Evolutionary conservation across 2,329 filamentous ascomycete species (phyloP).

Genomic region (Aspergillus tanneri): DNA sequence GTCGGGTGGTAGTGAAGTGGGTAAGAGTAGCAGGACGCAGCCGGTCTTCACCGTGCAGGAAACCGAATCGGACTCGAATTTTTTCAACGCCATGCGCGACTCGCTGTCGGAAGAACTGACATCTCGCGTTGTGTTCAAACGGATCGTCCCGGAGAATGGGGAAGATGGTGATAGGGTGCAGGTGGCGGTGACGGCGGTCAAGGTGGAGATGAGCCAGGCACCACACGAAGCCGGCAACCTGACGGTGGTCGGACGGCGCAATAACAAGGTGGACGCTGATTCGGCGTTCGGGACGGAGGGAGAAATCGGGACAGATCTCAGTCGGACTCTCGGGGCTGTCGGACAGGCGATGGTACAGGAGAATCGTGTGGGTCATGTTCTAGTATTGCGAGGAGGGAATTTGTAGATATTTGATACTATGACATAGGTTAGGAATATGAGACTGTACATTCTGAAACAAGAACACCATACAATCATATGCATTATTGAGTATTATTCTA

Average conservation of each 20-base stretch:
- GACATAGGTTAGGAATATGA: too few species aligned
- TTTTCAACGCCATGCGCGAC: slow-evolving; percentile 58
- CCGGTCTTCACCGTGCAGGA: slow-evolving; percentile 3
- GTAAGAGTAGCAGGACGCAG: background rate
- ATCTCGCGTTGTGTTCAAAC: slow-evolving; percentile 58
- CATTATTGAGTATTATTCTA: too few species aligned
- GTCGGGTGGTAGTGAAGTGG: slow-evolving; percentile 3
- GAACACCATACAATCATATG: too few species aligned
- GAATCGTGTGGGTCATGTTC: slow-evolving; percentile 62
- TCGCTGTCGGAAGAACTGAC: slow-evolving; percentile 54
- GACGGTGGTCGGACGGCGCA: slow-evolving; percentile 62
- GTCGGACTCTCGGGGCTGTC: slow-evolving; percentile 33
- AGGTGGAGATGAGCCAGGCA: slow-evolving; percentile 59
- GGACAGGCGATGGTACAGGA: slow-evolving; percentile 50
- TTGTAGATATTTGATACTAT: background rate
- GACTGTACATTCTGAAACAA: too few species aligned
- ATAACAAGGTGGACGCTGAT: slow-evolving; percentile 14
- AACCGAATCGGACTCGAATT: slow-evolving; percentile 50
- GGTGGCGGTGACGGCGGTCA: slow-evolving; percentile 54
- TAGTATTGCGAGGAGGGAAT: slow-evolving; percentile 64
- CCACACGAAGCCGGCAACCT: slow-evolving; percentile 69
- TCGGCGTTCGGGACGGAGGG: slow-evolving; percentile 28
- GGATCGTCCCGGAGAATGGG: slow-evolving; percentile 37
- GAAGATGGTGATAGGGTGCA: slow-evolving; percentile 40
- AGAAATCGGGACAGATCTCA: slow-evolving; percentile 33